Evolutionary conservation across 345 rosid genomes (phyloP).

Genomic region (Clarkia xantiana): DNA sequence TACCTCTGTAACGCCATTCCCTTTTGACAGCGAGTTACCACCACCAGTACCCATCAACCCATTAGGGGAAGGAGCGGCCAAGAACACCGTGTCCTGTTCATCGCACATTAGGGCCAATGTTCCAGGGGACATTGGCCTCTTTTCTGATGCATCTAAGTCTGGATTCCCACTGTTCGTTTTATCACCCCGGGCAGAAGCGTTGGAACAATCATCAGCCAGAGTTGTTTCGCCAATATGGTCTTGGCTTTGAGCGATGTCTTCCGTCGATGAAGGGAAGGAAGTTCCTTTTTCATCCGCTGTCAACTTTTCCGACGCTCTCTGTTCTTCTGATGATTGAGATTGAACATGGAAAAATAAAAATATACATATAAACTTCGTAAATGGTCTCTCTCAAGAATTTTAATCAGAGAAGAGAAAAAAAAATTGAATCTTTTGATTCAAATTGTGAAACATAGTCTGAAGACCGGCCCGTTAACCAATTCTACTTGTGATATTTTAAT

Average conservation of each 20-base stretch:
- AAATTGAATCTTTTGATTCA: too few relatives aligned
- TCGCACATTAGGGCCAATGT: slow-evolving; percentile 98
- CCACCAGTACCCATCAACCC: slow-evolving; percentile 30
- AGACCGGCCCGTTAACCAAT: too few relatives aligned
- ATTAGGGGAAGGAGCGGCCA: slow-evolving; percentile 54
- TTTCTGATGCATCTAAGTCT: slow-evolving; percentile 34
- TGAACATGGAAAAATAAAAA: slow-evolving; percentile 5
- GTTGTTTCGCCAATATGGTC: slow-evolving; percentile 31
- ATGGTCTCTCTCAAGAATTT: too few relatives aligned
- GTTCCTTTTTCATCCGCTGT: slow-evolving; percentile 32
- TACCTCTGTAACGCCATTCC: slow-evolving; percentile 45
- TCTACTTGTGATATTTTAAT: too few relatives aligned
- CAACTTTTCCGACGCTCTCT: slow-evolving; percentile 32
- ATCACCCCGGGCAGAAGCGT: slow-evolving; percentile 36
- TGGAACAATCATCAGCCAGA: slow-evolving; percentile 37
- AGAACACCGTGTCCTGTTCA: slow-evolving; percentile 77
- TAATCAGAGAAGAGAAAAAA: too few relatives aligned
- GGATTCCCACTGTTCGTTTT: slow-evolving; percentile 36
- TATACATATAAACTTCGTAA: neutral
- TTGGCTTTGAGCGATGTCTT: slow-evolving; percentile 34
- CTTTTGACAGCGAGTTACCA: slow-evolving; percentile 32
- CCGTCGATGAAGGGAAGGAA: slow-evolving; percentile 41
- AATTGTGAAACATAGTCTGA: too few relatives aligned
- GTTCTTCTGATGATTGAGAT: slow-evolving; percentile 27
- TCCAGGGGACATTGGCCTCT: slow-evolving; percentile 89